Evolutionary conservation across 495 filamentous ascomycete species (phyloP).

Genomic region (Penicillium salamii): DNA sequence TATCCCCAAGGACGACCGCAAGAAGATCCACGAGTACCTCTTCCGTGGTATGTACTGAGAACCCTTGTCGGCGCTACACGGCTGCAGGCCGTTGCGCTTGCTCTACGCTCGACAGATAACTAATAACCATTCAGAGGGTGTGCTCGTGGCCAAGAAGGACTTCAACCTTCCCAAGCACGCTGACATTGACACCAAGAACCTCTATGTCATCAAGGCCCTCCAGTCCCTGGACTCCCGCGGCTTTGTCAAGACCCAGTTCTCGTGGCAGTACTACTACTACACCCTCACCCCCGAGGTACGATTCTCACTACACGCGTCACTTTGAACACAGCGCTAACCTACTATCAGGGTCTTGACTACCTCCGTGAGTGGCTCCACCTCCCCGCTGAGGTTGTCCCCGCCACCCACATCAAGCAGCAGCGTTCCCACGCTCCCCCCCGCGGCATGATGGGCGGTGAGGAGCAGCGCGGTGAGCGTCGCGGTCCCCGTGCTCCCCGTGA

Average conservation of each 20-base stretch:
- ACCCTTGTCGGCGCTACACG: constrained; percentile 14
- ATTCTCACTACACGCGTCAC: neutral
- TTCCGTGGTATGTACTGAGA: constrained; percentile 72
- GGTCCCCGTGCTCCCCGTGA: constrained; percentile 77
- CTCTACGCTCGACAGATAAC: constrained; percentile 8
- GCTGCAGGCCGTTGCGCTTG: constrained; percentile 4
- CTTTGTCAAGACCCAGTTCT: constrained; percentile 99
- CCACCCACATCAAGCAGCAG: constrained; percentile 99
- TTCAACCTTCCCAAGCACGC: constrained; percentile 89
- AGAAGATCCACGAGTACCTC: constrained; percentile 99
- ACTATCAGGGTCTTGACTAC: constrained; percentile 85
- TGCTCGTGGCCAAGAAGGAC: constrained; percentile 98
- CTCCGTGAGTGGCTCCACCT: constrained; percentile 99
- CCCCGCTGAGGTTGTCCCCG: constrained; percentile 97
- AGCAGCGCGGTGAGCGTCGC: constrained; percentile 69
- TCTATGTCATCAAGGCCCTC: constrained; percentile 95
- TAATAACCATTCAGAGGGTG: constrained; percentile 67
- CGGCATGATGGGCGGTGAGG: constrained; percentile 96
- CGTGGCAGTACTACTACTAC: constrained; percentile 99
- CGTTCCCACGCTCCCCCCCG: constrained; percentile 96
- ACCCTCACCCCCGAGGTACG: constrained; percentile 87
- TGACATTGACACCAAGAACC: constrained; percentile 98
- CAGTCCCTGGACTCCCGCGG: constrained; percentile 97
- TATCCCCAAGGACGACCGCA: constrained; percentile 99
- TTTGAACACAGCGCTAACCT: neutral